phyloP scores from a whole-genome alignment of 352 stramenopile species.

The Thraustochytrium striatum region DNA sequence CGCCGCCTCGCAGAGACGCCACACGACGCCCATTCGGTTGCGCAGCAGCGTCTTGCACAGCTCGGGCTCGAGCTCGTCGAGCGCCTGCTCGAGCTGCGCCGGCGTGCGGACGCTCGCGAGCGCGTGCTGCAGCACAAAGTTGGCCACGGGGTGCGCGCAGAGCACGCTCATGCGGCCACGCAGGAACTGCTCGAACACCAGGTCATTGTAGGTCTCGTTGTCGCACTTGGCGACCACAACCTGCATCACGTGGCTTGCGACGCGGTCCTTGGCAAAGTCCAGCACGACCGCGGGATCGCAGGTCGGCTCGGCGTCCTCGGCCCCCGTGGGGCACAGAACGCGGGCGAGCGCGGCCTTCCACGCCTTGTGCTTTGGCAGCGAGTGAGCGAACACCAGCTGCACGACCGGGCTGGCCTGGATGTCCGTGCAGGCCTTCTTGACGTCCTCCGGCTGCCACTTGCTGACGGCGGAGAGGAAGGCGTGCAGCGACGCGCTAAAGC shows the following conservation, averaged over 20 bases:
- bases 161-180: not conserved
- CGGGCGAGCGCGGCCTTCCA: not conserved
- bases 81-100: not conserved
- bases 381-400: conserved; percentile 7
- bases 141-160: conserved; percentile 6
- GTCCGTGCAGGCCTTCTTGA: conserved; percentile 33
- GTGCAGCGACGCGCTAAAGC: conserved; percentile 4
- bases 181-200: not conserved
- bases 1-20: conserved; percentile 22
- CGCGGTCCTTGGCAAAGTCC: conserved; percentile 6
- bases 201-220: conserved; percentile 4
- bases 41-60: not conserved
- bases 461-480: conserved; percentile 18
- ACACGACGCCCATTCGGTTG: not conserved
- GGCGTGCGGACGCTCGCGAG: conserved; percentile 4
- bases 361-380: not conserved
- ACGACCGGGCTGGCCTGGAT: not conserved
- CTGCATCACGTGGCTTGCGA: conserved; percentile 18
- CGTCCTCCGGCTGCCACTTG: not conserved
- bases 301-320: not conserved
- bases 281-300: not conserved
- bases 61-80: conserved; percentile 3
- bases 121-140: conserved; percentile 15
- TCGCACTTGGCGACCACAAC: conserved; percentile 11
- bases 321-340: not conserved